Evolutionary conservation across 2,329 filamentous ascomycete genomes (phyloP).

Genomic region (Pseudogymnoascus pannorum): DNA sequence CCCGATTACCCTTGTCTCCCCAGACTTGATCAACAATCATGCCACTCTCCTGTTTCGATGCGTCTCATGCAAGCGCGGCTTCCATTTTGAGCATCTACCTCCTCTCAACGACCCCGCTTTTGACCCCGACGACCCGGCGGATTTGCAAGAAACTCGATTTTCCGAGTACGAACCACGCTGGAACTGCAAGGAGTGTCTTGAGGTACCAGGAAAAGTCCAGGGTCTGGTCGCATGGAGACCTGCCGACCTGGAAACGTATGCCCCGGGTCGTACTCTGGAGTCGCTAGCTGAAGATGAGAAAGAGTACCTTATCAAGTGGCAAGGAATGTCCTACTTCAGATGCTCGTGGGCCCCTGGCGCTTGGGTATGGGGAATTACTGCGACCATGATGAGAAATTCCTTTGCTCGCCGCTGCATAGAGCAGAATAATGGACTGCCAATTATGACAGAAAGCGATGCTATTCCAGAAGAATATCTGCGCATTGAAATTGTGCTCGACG

Average conservation of each 20-base stretch:
- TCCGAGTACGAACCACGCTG: constrained; percentile 68
- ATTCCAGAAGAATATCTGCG: constrained; percentile 81
- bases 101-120: constrained; percentile 31
- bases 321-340: constrained; percentile 69
- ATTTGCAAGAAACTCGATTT: constrained; percentile 54
- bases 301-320: constrained; percentile 91
- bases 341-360: constrained; percentile 81
- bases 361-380: constrained; percentile 74
- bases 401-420: constrained; percentile 64
- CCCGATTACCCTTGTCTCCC: constrained; percentile 59
- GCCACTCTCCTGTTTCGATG: constrained; percentile 80
- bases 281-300: constrained; percentile 68
- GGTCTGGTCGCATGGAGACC: constrained; percentile 87
- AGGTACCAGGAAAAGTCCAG: constrained; percentile 60
- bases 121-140: constrained; percentile 35
- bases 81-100: constrained; percentile 77
- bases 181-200: constrained; percentile 71
- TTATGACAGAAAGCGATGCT: constrained; percentile 66
- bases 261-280: constrained; percentile 43
- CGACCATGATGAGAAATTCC: constrained; percentile 57
- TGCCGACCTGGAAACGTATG: constrained; percentile 47
- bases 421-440: constrained; percentile 52
- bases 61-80: constrained; percentile 64
- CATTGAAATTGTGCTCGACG: constrained; percentile 81
- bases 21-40: constrained; percentile 63